Base-by-base conservation (phyloP, 1,284 basidiomycete genomes). In the Boletus calvinii region DNA sequence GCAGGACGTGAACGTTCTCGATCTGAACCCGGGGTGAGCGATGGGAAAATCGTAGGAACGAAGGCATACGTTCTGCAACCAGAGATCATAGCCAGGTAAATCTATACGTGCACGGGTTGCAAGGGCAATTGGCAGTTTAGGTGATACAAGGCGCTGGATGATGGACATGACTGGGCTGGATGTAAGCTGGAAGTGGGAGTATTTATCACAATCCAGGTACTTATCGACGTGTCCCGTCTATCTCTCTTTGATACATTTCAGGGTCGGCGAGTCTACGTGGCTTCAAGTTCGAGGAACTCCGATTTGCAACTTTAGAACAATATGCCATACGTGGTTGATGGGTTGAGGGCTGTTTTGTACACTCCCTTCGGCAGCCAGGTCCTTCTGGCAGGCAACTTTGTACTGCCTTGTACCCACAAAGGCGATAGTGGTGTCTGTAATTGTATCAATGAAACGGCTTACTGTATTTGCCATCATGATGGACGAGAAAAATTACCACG, bases 1-100 rank as follows among this genome's bases (percentile, higher is more conserved):
- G 61, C 9, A 73, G 39, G 35, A 65, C 52, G 36, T 69, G 62
- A 8, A 72, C 62, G 35, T 66, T 67, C 37, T 67, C 56, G 35
- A 71, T 63, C 47, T 48, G 34, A 41, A 37, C 17, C 8, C 26
- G 8, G 8, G 3, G 36, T 58, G 41, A 55, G 43, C 12, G 13
- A 9, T 18, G 13, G 11, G 17, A 11, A 40, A 30, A 43, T 9
- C 4, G 42, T 24, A 12, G 17, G 20, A 18, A 34, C 1, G 13
- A 43, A 41, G 18, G 24, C 60, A 29, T 58, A 66, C 64, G 20
- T 26, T 42, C 34, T 49, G 39, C 7, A 62, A 24, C 62, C 60
- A 63, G 40, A 66, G 22, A 26, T 63, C 61, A 38, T 66, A 55
- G 2, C 61, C 61, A 15, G 60, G 60, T 39, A 63, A 20, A 18